phyloP scores from a whole-genome alignment of 768 basidiomycete genomes.

The Hortiboletus campestris region DNA sequence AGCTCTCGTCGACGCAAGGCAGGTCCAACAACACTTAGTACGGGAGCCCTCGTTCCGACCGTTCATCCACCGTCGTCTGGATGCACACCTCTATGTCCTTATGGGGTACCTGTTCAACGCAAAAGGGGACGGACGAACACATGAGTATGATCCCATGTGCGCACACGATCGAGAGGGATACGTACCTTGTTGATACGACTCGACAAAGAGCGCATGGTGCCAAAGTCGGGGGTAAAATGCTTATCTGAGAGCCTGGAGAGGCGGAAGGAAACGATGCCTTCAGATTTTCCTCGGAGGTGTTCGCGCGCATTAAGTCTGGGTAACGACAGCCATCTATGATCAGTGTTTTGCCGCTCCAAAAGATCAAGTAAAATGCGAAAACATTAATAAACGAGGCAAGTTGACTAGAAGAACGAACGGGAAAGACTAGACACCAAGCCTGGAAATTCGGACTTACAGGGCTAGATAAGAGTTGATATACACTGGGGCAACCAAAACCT shows the following conservation, averaged over 20 bases:
- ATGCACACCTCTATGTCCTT: constrained; percentile 9
- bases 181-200: constrained; percentile 3
- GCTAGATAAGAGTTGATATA: constrained; percentile 58
- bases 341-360: background rate
- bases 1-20: background rate
- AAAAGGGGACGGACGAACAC: background rate
- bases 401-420: background rate
- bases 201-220: background rate
- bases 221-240: background rate
- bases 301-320: constrained; percentile 46
- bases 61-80: constrained; percentile 12
- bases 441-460: constrained; percentile 23
- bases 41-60: background rate
- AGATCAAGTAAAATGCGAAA: background rate
- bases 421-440: background rate
- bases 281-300: constrained; percentile 31
- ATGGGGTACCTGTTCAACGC: background rate
- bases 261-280: constrained; percentile 39
- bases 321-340: background rate
- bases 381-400: background rate
- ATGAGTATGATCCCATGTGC: background rate
- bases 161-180: background rate
- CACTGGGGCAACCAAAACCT: constrained; percentile 31
- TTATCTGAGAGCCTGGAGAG: constrained; percentile 36
- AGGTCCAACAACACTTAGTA: background rate